These are phyloP conservation scores for Rugonectria rugulosa DNA, from an alignment of 2,329 filamentous ascomycete species.

Conservation along the genomic window DNA sequence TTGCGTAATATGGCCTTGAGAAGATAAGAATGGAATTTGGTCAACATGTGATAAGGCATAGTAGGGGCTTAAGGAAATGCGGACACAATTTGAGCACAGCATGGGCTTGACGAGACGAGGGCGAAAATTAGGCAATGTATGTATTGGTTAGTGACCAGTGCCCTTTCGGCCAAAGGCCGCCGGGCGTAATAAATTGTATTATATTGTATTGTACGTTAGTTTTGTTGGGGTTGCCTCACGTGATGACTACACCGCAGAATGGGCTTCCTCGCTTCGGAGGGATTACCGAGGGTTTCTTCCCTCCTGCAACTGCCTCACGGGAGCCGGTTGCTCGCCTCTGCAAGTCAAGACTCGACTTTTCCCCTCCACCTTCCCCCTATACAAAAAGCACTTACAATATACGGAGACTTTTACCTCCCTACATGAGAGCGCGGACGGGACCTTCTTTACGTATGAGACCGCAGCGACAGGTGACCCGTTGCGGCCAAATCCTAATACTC, in stretches of 20 bases:
- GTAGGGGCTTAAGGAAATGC: neutral
- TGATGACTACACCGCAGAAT: conserved; percentile 4
- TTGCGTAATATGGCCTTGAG: neutral
- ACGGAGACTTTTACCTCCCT: conserved; percentile 2
- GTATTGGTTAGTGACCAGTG: neutral
- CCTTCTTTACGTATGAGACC: conserved; percentile 8
- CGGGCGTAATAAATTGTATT: neutral
- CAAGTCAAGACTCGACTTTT: conserved; percentile 2
- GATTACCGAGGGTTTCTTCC: neutral
- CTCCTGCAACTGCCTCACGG: conserved; percentile 5
- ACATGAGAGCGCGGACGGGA: conserved; percentile 4
- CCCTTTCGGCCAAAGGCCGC: neutral
- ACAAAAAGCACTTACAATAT: neutral
- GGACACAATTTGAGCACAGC: neutral
- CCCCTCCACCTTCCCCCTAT: conserved; percentile 1
- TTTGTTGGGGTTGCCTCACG: conserved; percentile 6
- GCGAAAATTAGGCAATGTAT: neutral
- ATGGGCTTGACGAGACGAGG: neutral
- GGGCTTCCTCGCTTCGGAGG: neutral
- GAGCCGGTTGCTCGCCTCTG: conserved; percentile 2
- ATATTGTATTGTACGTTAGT: neutral
- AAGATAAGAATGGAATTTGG: neutral
- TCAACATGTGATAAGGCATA: neutral
- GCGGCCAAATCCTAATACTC: conserved; percentile 10
- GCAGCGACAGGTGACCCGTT: conserved; percentile 9